Conservation (phyloP, 768 basidiomycete species). For the Serendipita sp. region DNA sequence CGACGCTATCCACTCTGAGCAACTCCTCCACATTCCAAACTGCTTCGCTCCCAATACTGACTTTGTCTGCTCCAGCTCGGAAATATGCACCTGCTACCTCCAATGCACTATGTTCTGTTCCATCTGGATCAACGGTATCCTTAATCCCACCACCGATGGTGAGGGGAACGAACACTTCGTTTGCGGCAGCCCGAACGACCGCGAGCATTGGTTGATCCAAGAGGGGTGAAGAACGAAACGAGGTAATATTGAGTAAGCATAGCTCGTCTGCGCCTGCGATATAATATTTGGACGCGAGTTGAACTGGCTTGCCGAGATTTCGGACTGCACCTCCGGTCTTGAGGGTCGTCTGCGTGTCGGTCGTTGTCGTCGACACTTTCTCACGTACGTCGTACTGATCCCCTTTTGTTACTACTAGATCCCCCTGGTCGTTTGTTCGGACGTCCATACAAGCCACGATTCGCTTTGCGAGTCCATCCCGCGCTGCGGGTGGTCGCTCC, state of each 20-base stretch:
- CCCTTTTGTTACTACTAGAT: constrained; percentile 97
- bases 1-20: constrained; percentile 28
- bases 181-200: constrained; percentile 78
- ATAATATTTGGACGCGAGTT: constrained; percentile 77
- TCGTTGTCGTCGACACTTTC: constrained; percentile 23
- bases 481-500: constrained; percentile 25
- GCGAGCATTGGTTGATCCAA: constrained; percentile 97
- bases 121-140: constrained; percentile 89
- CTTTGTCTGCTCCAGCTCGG: constrained; percentile 95
- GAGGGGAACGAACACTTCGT: constrained; percentile 87
- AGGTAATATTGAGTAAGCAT: constrained; percentile 97
- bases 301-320: constrained; percentile 94
- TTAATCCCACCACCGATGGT: constrained; percentile 98
- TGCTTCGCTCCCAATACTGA: constrained; percentile 92
- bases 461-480: constrained; percentile 72
- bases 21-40: constrained; percentile 77
- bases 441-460: constrained; percentile 97
- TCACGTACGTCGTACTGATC: constrained; percentile 98
- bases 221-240: constrained; percentile 91
- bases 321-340: constrained; percentile 62
- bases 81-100: constrained; percentile 96
- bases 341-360: constrained; percentile 18
- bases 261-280: constrained; percentile 84
- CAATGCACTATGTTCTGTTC: constrained; percentile 66
- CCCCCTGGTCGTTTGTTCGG: constrained; percentile 85